These are phyloP conservation scores for Globisporangium paroecandrum DNA, from an alignment of 352 stramenopile species.

Conservation along the genomic window DNA sequence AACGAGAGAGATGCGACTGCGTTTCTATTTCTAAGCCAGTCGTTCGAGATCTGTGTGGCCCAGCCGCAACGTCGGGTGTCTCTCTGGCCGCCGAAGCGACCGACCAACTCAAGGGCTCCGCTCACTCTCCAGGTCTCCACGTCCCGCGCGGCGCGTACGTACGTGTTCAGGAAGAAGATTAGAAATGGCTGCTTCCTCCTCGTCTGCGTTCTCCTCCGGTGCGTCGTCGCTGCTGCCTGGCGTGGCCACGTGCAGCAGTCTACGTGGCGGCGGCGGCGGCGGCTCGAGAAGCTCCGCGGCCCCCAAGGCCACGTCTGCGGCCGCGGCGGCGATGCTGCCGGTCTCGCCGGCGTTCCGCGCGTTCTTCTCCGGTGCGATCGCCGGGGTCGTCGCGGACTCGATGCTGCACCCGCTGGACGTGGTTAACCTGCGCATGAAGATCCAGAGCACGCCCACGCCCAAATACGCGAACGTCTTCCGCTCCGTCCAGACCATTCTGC, in stretches of 20 bases:
- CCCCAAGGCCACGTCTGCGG: slow-evolving; percentile 33
- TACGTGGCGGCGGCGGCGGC: slow-evolving; percentile 17
- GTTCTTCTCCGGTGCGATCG: slow-evolving; percentile 65
- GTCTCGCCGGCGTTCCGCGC: slow-evolving; percentile 49
- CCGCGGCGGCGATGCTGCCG: slow-evolving; percentile 10
- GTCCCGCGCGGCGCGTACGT: slow-evolving; percentile 6
- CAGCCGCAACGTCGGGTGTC: neutral
- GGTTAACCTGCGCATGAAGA: slow-evolving; percentile 84
- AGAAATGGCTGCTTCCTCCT: neutral
- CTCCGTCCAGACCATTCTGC: slow-evolving; percentile 57
- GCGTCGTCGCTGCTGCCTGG: slow-evolving; percentile 3
- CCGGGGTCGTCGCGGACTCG: slow-evolving; percentile 70
- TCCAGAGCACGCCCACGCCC: slow-evolving; percentile 45
- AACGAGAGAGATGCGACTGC: neutral
- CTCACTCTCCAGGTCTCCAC: slow-evolving; percentile 6
- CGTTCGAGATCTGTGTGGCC: slow-evolving; percentile 1
- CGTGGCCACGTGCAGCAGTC: slow-evolving; percentile 27
- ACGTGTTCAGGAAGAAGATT: neutral
- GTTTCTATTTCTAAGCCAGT: slow-evolving; percentile 1
- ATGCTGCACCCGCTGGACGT: slow-evolving; percentile 78
- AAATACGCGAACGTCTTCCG: slow-evolving; percentile 69
- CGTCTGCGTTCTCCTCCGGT: slow-evolving; percentile 1
- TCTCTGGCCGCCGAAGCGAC: neutral
- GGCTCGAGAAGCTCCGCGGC: slow-evolving; percentile 1
- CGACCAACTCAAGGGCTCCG: neutral